phyloP scores from a whole-genome alignment of 2,329 filamentous ascomycete species.

The Lasiodiplodia sp. region DNA sequence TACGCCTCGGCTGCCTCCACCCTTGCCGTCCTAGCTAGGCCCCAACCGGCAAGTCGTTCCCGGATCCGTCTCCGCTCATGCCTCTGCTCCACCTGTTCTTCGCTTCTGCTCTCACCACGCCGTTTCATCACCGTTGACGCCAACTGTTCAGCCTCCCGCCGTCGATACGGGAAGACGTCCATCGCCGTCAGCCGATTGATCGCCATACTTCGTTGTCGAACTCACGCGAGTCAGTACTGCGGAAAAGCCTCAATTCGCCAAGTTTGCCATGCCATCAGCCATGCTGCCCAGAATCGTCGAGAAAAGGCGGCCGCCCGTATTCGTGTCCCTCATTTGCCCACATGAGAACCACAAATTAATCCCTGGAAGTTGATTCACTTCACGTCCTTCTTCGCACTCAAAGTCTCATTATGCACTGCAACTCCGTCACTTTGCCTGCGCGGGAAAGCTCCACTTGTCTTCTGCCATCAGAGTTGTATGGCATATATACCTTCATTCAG shows the following conservation, averaged over 20 bases:
- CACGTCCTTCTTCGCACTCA: no score
- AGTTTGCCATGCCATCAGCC: not conserved
- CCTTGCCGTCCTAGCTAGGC: not conserved
- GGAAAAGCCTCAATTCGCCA: not conserved
- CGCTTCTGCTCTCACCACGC: not conserved
- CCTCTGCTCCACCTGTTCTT: not conserved
- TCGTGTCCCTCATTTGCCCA: not conserved
- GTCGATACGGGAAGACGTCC: not conserved
- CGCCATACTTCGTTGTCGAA: not conserved
- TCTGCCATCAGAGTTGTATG: not conserved
- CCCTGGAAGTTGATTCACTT: not conserved
- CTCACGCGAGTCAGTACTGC: not conserved
- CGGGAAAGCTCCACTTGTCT: not conserved
- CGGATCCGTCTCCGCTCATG: not conserved
- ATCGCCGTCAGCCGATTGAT: no score
- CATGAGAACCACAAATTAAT: not conserved
- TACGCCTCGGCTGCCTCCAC: not conserved
- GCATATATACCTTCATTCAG: no score
- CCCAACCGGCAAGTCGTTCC: not conserved
- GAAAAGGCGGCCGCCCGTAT: not conserved
- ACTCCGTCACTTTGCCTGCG: no score
- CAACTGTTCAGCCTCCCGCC: slow-evolving; percentile 9
- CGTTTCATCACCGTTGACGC: slow-evolving; percentile 11
- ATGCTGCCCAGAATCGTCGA: not conserved
- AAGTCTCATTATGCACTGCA: no score